Evolutionary conservation across 768 basidiomycete genomes (phyloP), one percentile per base, ranked within the genome.

Genomic region (Tulasnella sp.): DNA sequence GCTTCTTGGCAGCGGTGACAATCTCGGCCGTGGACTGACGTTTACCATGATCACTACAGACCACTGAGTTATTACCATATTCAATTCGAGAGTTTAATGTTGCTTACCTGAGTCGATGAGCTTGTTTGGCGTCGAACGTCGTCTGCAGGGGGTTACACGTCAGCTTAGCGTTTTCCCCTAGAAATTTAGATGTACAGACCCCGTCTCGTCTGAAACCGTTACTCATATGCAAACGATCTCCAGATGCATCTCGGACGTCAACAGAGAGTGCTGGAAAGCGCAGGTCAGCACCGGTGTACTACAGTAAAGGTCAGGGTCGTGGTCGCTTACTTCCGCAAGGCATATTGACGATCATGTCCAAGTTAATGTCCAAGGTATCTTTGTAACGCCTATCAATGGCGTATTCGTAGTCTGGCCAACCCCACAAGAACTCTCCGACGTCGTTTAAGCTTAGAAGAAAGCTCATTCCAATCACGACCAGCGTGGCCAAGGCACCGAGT

Each of bases 281-380:
- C 29, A 64, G 42, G 25, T 64, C 15, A 69, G 36, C 25, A 31
- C 12, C 45, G 22, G 40, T 45, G 45, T 37, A 22, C 42, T 29
- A 39, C 31, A 17, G 25, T 6, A 36, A 22, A 37, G 25, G 49
- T 52, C 12, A 64, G 38, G 69, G 31, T 29, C 38, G 15, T 9
- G 1, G 14, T 17, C 3, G 89, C 94, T 83, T 82, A 97, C 96
- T 94, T 83, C 87, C 86, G 84, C 96, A 98, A 2, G 94, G 95
- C 88, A 95, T 97, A 80, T 93, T 93, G 45, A 98, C 92, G 34
- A 93, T 89, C 84, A 98, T 83, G 84, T 99, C 97, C 74, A 99
- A 87, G 82, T 99, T 98, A 79, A 99, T 86, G 79, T 90, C 89
- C 86, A 99, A 85, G 72, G 85, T 89, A 78, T 87, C 89, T 14